Conservation (phyloP, 176 grass and related monocot genomes). For the Oryza punctata region DNA sequence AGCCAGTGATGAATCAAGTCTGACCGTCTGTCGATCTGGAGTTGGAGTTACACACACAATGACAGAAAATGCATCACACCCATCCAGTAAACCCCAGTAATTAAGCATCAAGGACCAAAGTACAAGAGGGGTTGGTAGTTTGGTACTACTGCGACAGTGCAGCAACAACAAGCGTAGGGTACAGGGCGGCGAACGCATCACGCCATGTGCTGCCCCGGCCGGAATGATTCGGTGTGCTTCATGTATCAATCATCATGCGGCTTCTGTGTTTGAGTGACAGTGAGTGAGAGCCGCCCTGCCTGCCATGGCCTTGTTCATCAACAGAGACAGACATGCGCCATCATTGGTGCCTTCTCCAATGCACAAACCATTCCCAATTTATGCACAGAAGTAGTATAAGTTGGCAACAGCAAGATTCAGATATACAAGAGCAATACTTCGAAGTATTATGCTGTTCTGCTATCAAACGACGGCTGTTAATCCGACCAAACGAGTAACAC, state of each 20-base stretch:
- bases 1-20: neutral
- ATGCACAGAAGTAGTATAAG: neutral
- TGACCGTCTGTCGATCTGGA: neutral
- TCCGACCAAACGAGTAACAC: neutral
- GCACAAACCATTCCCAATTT: conserved; percentile 27
- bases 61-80: neutral
- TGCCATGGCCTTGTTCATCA: neutral
- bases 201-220: conserved; percentile 28
- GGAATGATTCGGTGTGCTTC: conserved; percentile 42
- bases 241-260: conserved; percentile 12
- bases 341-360: conserved; percentile 20
- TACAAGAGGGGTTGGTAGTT: conserved; percentile 1
- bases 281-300: neutral
- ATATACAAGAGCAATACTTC: neutral
- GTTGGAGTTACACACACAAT: neutral
- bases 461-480: neutral
- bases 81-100: neutral
- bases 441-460: too few relatives aligned
- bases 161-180: neutral
- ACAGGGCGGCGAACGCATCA: neutral
- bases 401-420: neutral
- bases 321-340: conserved; percentile 9
- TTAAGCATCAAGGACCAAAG: neutral
- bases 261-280: neutral
- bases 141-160: neutral